Conservation (phyloP, 2,329 filamentous ascomycete genomes). For the Fusarium chlamydosporum region DNA sequence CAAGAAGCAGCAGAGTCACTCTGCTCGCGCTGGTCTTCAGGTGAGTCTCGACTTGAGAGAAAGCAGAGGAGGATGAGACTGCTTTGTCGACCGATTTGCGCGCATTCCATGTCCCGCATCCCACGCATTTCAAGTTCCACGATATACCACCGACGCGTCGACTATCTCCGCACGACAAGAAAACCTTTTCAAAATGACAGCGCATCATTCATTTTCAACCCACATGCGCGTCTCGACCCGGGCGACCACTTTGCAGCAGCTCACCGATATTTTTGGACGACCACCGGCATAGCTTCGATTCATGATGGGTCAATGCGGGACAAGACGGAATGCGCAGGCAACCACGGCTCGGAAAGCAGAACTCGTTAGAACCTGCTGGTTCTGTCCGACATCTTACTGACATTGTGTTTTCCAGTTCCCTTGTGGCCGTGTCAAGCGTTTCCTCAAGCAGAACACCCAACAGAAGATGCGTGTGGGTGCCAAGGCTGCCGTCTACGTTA, state of each 20-base stretch:
- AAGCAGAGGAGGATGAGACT: conserved; percentile 22
- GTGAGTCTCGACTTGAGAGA: conserved; percentile 67
- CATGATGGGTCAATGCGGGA: conserved; percentile 33
- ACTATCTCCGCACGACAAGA: conserved; percentile 44
- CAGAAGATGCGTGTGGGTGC: conserved; percentile 99
- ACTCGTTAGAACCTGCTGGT: conserved; percentile 21
- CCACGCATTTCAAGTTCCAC: conserved; percentile 44
- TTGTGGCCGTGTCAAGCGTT: conserved; percentile 99
- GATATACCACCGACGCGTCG: conserved; percentile 46
- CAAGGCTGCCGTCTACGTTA: conserved; percentile 98
- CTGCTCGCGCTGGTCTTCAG: conserved; percentile 94
- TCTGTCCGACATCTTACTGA: conserved; percentile 42
- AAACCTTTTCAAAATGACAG: conserved; percentile 38
- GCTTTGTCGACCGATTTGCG: conserved; percentile 44
- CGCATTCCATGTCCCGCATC: conserved; percentile 49
- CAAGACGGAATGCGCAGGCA: conserved; percentile 34
- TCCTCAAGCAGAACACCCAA: conserved; percentile 98
- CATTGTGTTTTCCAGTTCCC: conserved; percentile 78
- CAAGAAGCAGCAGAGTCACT: conserved; percentile 96
- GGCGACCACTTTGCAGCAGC: conserved; percentile 25
- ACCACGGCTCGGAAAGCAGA: conserved; percentile 22
- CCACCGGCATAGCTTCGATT: conserved; percentile 15
- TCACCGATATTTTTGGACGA: conserved; percentile 23
- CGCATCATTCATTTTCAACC: conserved; percentile 15
- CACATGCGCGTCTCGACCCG: conserved; percentile 13